phyloP scores from a whole-genome alignment of 1,284 basidiomycete genomes.

The Trichosporon sp. region DNA sequence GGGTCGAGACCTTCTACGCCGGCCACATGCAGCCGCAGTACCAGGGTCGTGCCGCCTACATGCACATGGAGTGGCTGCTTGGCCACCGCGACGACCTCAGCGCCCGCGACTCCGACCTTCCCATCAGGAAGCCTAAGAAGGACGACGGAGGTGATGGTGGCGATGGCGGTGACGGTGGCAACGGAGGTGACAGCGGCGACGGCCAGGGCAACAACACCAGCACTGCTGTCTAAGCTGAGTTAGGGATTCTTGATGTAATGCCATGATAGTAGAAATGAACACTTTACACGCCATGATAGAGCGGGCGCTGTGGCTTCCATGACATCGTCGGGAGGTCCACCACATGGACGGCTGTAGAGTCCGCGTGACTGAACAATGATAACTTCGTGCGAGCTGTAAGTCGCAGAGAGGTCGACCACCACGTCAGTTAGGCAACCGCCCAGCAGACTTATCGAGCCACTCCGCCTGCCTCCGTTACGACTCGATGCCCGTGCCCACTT shows the following conservation, averaged over 20 bases:
- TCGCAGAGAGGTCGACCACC: too few relatives aligned
- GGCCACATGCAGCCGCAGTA: conserved; percentile 35
- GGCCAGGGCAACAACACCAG: not conserved
- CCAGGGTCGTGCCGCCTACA: conserved; percentile 26
- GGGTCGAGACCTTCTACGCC: conserved; percentile 33
- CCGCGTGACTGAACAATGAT: too few relatives aligned
- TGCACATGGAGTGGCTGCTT: conserved; percentile 33
- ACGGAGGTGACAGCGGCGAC: not conserved
- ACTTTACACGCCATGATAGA: not conserved
- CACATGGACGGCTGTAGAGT: too few relatives aligned
- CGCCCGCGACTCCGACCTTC: not conserved
- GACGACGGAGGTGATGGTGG: not conserved
- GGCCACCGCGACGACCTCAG: conserved; percentile 28
- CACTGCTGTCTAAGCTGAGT: not conserved
- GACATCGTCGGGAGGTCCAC: too few relatives aligned
- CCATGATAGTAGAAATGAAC: not conserved
- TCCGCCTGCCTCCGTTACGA: too few relatives aligned
- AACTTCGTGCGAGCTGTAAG: too few relatives aligned
- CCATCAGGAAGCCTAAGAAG: not conserved
- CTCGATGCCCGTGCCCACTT: too few relatives aligned
- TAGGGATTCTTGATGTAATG: not conserved
- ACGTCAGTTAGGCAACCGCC: too few relatives aligned
- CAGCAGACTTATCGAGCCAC: too few relatives aligned
- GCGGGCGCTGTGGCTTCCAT: too few relatives aligned
- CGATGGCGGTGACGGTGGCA: not conserved